Evolutionary conservation across 2,329 filamentous ascomycete genomes (phyloP), one percentile per base, ranked within the genome.

Genomic region (Drechslerella coelobrocha): DNA sequence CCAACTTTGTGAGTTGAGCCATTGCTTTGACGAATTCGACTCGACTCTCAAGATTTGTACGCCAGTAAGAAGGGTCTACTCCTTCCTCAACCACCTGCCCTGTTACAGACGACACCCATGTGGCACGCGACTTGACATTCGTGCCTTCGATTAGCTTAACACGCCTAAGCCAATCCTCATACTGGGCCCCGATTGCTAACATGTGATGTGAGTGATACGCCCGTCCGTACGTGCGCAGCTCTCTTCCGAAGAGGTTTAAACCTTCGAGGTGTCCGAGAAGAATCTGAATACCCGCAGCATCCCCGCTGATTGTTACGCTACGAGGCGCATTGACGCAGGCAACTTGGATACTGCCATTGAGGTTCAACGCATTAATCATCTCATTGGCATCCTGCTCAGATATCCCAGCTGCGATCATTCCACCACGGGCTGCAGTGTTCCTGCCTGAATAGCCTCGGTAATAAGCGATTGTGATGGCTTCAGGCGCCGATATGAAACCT

Each of bases 171-270:
- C 12, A 39, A 10, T 14, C 12, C 10, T 61, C 72, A 57, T 81
- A 80, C 9, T 76, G 75, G 26, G 76, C 77, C 0, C 75, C 77
- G 9, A 78, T 72, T 1, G 59, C 24, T 73, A 76, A 72, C 79
- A 81, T 81, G 61, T 79, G 79, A 29, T 77, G 77, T 0, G 80
- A 81, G 73, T 82, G 81, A 66, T 81, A 82, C 0, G 81, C 81
- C 1, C 76, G 78, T 50, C 80, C 79, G 54, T 81, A 79, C 4
- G 2, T 76, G 76, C 8, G 81, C 76, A 19, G 76, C 76, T 10
- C 80, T 74, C 3, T 76, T 75, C 17, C 26, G 29, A 37, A 57
- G 45, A 10, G 78, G 74, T 0, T 24, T 14, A 17, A 26, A 2
- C 5, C 12, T 8, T n/a, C 29, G 6, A 19, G 37, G 5, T 10